Evolutionary conservation across 176 grass and related monocot species (phyloP), one percentile per base, ranked within the genome.

Genomic region (Guadua angustifolia): DNA sequence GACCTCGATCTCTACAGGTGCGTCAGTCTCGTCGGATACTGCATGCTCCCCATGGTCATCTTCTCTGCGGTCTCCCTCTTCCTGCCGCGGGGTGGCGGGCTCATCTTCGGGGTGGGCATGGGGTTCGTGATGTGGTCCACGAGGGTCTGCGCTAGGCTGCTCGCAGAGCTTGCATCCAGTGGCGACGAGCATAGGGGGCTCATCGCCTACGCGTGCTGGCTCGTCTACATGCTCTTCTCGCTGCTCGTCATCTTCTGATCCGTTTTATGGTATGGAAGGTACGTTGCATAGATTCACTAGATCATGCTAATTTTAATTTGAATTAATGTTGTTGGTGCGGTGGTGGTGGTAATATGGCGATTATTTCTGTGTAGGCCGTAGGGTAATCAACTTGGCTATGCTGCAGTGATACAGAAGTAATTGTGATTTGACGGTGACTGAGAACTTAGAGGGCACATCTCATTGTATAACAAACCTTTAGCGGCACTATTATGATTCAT

Each of bases 21-120:
- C 71, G 82, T 97, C 74, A 97, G 95, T 75, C 79, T 97, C 38
- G 92, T 97, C 39, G 95, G 95, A 29, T 97, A 97, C 83, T 94
- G 92, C 77, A 97, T 97, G 95, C 86, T 97, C 45, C 95, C 95
- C 40, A 97, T 97, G 95, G 95, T 97, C 84, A 97, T 97, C 66
- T 97, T 97, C 90, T 97, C 95, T 4, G 90, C 95, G 29, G 44
- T 93, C 11, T 94, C 95, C 9, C 87, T 97, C 39, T 97, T 97
- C 81, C 84, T 97, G 51, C 95, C 92, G 14, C 87, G 86, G 52
- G 95, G 92, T 25, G 90, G 92, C 3, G 77, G 90, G 1, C 79
- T 91, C 79, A 97, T 97, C 49, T 94, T 94, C 73, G 86, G 86
- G 42, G 81, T 93, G 18, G 92, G 88, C 57, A 90, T 90, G 86